A percentile compares a stretch with the other conserved stretches of the same genome.
Evolutionary conservation across 371 early-diverging fungal genomes (phyloP).

Genomic region (Mucor piriformis): DNA sequence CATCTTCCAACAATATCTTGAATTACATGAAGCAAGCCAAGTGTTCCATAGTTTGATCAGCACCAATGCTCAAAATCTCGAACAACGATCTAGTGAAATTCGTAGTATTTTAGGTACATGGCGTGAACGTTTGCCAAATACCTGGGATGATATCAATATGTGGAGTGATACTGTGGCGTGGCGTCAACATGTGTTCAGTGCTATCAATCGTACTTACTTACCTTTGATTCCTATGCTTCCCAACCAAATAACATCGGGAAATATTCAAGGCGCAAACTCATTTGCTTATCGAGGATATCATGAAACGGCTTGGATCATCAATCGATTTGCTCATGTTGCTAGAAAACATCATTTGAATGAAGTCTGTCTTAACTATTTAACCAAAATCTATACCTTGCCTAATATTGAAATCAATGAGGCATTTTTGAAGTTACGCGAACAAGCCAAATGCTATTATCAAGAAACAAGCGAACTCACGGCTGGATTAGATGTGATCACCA

Average conservation of each 20-base stretch:
- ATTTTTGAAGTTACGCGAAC: slow-evolving; percentile 96
- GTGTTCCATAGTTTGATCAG: slow-evolving; percentile 80
- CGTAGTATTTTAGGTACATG: slow-evolving; percentile 92
- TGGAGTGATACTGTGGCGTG: slow-evolving; percentile 99
- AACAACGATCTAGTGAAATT: slow-evolving; percentile 85
- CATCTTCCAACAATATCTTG: slow-evolving; percentile 94
- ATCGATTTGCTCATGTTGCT: slow-evolving; percentile 98
- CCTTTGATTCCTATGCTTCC: slow-evolving; percentile 81
- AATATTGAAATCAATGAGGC: slow-evolving; percentile 99
- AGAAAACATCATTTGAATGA: slow-evolving; percentile 93
- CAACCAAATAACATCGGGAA: slow-evolving; percentile 49
- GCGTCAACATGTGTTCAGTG: slow-evolving; percentile 96
- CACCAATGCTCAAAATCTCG: slow-evolving; percentile 82
- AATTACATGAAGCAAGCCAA: slow-evolving; percentile 89
- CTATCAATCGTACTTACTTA: slow-evolving; percentile 92
- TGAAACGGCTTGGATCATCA: slow-evolving; percentile 99
- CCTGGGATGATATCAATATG: slow-evolving; percentile 95
- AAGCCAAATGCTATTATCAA: slow-evolving; percentile 96
- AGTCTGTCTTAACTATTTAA: slow-evolving; percentile 91
- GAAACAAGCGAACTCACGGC: slow-evolving; percentile 82
- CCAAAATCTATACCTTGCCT: slow-evolving; percentile 97
- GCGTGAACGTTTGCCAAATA: slow-evolving; percentile 97
- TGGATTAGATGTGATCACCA: slow-evolving; percentile 98
- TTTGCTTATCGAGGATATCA: slow-evolving; percentile 98
- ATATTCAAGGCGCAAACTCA: slow-evolving; percentile 67